A percentile compares a stretch with the other conserved stretches of the same genome.
Evolutionary conservation across 1,284 basidiomycete genomes (phyloP).

Genomic region (Puccinia horiana): DNA sequence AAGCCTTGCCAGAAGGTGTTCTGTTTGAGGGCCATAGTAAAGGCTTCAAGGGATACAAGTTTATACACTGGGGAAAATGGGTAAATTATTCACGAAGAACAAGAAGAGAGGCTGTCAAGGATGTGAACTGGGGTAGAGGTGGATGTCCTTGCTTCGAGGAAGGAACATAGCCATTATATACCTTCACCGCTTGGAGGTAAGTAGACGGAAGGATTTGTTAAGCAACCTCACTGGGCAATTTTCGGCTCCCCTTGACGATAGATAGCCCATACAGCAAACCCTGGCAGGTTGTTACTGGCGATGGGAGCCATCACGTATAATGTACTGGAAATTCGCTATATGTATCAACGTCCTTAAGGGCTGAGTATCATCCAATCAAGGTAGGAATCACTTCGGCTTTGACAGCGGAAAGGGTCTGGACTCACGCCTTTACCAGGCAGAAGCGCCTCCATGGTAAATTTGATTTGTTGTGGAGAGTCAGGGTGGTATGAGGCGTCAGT

Average conservation of each 20-base stretch:
- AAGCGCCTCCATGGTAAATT: no score
- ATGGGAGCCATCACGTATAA: not conserved
- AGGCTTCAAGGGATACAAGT: not conserved
- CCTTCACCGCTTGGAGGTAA: no score
- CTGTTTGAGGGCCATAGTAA: slow-evolving; percentile 10
- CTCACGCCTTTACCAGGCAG: no score
- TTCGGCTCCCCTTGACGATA: not conserved
- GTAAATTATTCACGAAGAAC: not conserved
- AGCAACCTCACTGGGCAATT: not conserved
- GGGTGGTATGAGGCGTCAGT: no score
- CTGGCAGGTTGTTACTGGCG: not conserved
- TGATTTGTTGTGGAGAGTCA: no score
- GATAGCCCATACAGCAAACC: not conserved
- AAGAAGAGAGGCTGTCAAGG: not conserved
- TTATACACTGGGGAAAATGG: not conserved
- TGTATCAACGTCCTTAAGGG: not conserved
- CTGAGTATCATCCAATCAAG: no score
- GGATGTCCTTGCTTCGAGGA: no score
- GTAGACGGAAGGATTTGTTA: no score
- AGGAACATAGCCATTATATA: no score
- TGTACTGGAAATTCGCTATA: not conserved
- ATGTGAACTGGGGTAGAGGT: not conserved
- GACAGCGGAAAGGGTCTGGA: no score
- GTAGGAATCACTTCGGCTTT: no score
- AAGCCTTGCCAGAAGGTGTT: slow-evolving; percentile 22